Evolutionary conservation across 2,329 filamentous ascomycete genomes (phyloP), one percentile per base, ranked within the genome.

Genomic region (Dryadomyces sulphureus): DNA sequence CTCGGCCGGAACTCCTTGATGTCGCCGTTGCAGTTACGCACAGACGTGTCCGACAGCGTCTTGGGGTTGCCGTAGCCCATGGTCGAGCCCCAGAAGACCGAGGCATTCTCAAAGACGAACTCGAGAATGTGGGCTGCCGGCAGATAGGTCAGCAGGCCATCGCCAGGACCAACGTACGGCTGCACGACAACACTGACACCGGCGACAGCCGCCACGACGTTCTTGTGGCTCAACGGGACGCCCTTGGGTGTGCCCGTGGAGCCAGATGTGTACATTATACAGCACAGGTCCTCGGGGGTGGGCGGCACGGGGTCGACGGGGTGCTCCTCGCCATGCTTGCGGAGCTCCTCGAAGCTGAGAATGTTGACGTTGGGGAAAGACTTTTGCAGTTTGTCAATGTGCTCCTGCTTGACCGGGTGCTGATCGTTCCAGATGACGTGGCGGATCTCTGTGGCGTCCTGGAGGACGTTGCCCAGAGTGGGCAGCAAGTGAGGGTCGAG

Each of bases 1-100:
- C 82, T 86, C 3, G 87, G 87, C 61, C 77, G 80, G 63, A 93
- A 82, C 60, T 93, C 87, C 51, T 79, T 77, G 55, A 94, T 94
- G 57, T 94, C 87, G 54, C 87, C 87, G 55, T 81, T 80, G 71
- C 84, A 93, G 64, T 93, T 89, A 54, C 82, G 79, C 56, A 93
- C 81, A 5, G 82, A 89, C 32, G 69, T 67, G 59, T 93, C 86
- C 5, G 87, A 90, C 49, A 94, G 72, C 2, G 87, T 94, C 61
- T 84, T 82, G 35, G 85, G 83, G 62, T 86, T 89, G 52, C 87
- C 87, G 62, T 94, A 93, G 38, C 87, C 87, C 81, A 94, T 87
- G 46, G 80, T 85, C 47, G 83, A 77, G 56, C 87, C 87, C 86
- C 86, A 93, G 68, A 77, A 88, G 51, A 94, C 64, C 49, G 78